Evolutionary conservation across 2,329 filamentous ascomycete species (phyloP).

Genomic region (Pseudopyricularia javanii): DNA sequence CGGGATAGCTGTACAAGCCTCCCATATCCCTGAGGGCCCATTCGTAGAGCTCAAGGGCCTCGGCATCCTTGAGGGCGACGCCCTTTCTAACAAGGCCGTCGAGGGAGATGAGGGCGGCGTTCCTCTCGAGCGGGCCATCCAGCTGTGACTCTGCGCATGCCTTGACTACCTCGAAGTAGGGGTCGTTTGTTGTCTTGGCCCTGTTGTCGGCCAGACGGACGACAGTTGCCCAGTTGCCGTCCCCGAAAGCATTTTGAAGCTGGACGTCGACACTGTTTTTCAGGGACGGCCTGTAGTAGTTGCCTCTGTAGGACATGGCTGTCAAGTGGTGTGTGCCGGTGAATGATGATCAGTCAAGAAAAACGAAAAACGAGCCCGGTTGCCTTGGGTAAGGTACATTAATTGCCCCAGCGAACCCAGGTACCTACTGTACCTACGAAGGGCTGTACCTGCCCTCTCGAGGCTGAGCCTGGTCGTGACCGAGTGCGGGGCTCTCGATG

Average conservation of each 20-base stretch:
- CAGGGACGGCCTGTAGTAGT: conserved; percentile 23
- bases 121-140: conserved; percentile 34
- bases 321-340: neutral
- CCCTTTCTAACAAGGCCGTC: conserved; percentile 33
- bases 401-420: too few relatives aligned
- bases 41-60: conserved; percentile 40
- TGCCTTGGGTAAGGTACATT: too few relatives aligned
- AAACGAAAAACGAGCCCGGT: too few relatives aligned
- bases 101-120: conserved; percentile 28
- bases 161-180: conserved; percentile 42
- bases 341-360: too few relatives aligned
- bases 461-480: too few relatives aligned
- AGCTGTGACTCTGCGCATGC: conserved; percentile 38
- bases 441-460: too few relatives aligned
- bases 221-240: conserved; percentile 39
- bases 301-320: conserved; percentile 8
- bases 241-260: conserved; percentile 41
- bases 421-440: too few relatives aligned
- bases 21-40: conserved; percentile 30
- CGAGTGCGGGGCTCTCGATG: neutral
- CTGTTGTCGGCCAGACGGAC: conserved; percentile 40
- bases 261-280: conserved; percentile 39
- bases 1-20: conserved; percentile 22
- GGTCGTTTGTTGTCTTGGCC: conserved; percentile 33
- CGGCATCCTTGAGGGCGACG: conserved; percentile 32